Conservation (phyloP, 2,329 filamentous ascomycete genomes). For the Monosporascus sp. region DNA sequence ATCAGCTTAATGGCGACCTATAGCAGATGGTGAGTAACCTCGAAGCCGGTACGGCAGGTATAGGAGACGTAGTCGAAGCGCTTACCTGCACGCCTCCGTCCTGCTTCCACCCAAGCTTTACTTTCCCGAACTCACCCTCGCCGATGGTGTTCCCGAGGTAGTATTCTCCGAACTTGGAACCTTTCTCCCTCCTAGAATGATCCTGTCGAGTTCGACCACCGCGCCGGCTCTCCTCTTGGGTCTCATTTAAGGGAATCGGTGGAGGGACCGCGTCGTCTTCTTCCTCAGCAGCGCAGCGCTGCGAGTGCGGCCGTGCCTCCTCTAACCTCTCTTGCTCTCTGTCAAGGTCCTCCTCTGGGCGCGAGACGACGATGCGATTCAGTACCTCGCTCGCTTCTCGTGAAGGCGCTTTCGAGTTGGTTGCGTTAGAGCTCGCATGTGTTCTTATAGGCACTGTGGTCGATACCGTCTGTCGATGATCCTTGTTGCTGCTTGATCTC, state of each 20-base stretch:
- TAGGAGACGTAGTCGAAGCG: neutral
- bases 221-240: slow-evolving; percentile 41
- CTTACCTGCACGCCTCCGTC: slow-evolving; percentile 78
- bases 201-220: slow-evolving; percentile 55
- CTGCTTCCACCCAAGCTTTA: slow-evolving; percentile 97
- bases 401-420: slow-evolving; percentile 54
- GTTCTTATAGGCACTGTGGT: slow-evolving; percentile 41
- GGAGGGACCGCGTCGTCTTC: slow-evolving; percentile 38
- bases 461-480: slow-evolving; percentile 30
- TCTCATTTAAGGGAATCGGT: slow-evolving; percentile 37
- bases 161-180: slow-evolving; percentile 90
- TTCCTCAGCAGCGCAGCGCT: slow-evolving; percentile 33
- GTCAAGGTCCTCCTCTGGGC: slow-evolving; percentile 67
- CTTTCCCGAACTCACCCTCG: slow-evolving; percentile 97
- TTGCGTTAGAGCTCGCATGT: slow-evolving; percentile 35
- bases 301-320: slow-evolving; percentile 47
- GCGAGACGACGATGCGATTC: slow-evolving; percentile 70
- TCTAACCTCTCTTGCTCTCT: slow-evolving; percentile 65
- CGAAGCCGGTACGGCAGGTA: too few relatives aligned
- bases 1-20: slow-evolving; percentile 95
- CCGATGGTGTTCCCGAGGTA: slow-evolving; percentile 93
- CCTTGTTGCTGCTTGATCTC: slow-evolving; percentile 33
- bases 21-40: slow-evolving; percentile 8
- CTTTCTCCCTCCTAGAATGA: slow-evolving; percentile 59
- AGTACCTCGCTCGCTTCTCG: slow-evolving; percentile 77